These are phyloP conservation scores for Vitis amurensis DNA, from an alignment of 164 flowering plant genomes.

Conservation along the genomic window DNA sequence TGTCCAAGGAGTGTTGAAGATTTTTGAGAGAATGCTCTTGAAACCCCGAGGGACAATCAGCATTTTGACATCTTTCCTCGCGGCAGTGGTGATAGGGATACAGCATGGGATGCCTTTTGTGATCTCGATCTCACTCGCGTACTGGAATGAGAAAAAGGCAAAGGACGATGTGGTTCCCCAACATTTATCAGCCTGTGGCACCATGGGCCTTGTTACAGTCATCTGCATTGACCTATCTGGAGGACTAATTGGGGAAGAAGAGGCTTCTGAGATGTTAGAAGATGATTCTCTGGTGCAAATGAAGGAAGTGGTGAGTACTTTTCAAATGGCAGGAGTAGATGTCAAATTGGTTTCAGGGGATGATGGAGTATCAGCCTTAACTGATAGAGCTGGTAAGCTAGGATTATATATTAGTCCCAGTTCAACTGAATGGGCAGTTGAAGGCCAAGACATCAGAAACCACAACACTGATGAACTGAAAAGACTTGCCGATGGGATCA, in stretches of 20 bases:
- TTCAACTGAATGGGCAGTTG: not conserved
- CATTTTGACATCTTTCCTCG: constrained; percentile 8
- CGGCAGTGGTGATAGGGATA: constrained; percentile 15
- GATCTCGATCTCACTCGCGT: constrained; percentile 11
- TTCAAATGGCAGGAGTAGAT: constrained; percentile 13
- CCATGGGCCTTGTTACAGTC: constrained; percentile 18
- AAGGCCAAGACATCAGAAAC: not conserved
- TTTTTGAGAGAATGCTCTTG: constrained; percentile 12
- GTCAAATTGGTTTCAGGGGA: constrained; percentile 24
- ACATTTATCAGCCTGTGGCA: constrained; percentile 15
- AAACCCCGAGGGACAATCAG: constrained; percentile 13
- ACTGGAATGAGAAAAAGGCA: constrained; percentile 11
- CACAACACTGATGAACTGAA: not conserved
- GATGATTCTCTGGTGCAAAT: constrained; percentile 19
- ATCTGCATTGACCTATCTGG: constrained; percentile 18
- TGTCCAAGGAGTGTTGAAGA: constrained; percentile 5
- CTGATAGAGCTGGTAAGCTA: constrained; percentile 1
- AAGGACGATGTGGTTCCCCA: not conserved
- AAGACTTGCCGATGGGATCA: not conserved
- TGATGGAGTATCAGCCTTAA: constrained; percentile 1
- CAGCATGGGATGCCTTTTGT: constrained; percentile 24
- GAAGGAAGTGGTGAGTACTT: constrained; percentile 6
- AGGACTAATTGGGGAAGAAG: not conserved
- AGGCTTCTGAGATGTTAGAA: not conserved
- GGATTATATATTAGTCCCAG: not conserved